Base-by-base conservation (phyloP, 139 green algal species). In the Haematococcus lacustris region DNA sequence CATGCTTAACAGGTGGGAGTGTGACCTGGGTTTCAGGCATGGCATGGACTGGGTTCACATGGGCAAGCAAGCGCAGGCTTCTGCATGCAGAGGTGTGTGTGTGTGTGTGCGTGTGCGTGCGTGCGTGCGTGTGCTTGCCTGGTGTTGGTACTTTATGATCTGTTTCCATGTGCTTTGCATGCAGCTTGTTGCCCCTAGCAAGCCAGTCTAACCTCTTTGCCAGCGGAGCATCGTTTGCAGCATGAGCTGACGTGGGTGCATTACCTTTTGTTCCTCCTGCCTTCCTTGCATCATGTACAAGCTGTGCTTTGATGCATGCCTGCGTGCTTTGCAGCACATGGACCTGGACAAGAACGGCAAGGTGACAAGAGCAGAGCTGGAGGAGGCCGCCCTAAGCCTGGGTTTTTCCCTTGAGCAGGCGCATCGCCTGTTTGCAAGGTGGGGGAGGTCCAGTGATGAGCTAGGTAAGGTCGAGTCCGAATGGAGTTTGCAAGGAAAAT, bases 261-360 rank as follows among this genome's bases (percentile, higher is more conserved):
- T n/a, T n/a, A n/a, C n/a, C n/a, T n/a, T n/a, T n/a, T n/a, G n/a
- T n/a, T n/a, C n/a, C n/a, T n/a, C n/a, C n/a, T n/a, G n/a, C n/a
- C n/a, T n/a, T n/a, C 43, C 43, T 9, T 17, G 43, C 43, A 9
- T 9, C 9, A 53, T 53, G 43, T 53, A 53, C 9, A 53, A 17
- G 17, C 17, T 30, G 25, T n/a, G 25, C 17, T 25, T 17, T 7
- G 21, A 7, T 26, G 21, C 53, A 7, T 7, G 4, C 53, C 53
- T n/a, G 21, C 53, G 13, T 4, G 21, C 53, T 17, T 3, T 26
- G 30, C 67, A 72, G 67, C 35, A 68, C n/a, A 68, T 80, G n/a
- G 78, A 83, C 71, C 63, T n/a, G 17, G 78, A 84, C 60, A 80
- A 79, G 51, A 84, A 78, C 37, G 78, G 78, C n/a, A 84, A 84